Evolutionary conservation across 768 basidiomycete genomes (phyloP), one percentile per base, ranked within the genome.

Genomic region (Collybia nuda): DNA sequence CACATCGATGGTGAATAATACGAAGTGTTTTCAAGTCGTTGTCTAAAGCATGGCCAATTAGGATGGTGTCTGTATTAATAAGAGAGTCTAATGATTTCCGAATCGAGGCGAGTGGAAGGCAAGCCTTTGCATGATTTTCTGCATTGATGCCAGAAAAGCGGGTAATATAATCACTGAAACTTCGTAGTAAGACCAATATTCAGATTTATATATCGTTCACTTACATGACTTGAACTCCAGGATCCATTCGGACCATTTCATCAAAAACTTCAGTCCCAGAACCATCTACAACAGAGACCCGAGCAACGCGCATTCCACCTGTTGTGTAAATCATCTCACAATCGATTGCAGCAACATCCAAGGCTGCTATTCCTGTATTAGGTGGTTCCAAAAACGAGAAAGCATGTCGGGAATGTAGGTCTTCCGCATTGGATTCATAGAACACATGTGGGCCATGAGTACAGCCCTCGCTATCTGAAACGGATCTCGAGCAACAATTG

Each of bases 251-350:
- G 26, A 95, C 80, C 39, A 88, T 66, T 62, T 93, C 81, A 64
- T 99, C 97, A 40, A 96, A 85, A 2, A 98, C 77, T 46, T 83
- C 74, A 22, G 72, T 70, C 1, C 92, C 93, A 1, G 74, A 64
- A 6, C 85, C 86, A 62, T 96, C 89, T 1, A 98, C 82, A 6
- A 96, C 82, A 0, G 95, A 97, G 2, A 97, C 85, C 3, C 97
- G 81, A 2, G 93, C 96, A 3, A 97, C 83, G 18, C 88, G 85
- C 79, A 93, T 83, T 0, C 97, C 97, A 4, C 89, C 90, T 0
- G 95, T 98, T 0, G 93, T 90, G 70, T 95, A 93, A 7, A 98
- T 77, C 90, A 98, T 93, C 68, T 99, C 97, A 62, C 97, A 98
- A 65, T 99, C 97, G 44, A 98, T 73, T 0, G 92, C 92, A 5